Base-by-base conservation (phyloP, 805 yeast genomes). In the Kluyveromyces dobzhanskii region DNA sequence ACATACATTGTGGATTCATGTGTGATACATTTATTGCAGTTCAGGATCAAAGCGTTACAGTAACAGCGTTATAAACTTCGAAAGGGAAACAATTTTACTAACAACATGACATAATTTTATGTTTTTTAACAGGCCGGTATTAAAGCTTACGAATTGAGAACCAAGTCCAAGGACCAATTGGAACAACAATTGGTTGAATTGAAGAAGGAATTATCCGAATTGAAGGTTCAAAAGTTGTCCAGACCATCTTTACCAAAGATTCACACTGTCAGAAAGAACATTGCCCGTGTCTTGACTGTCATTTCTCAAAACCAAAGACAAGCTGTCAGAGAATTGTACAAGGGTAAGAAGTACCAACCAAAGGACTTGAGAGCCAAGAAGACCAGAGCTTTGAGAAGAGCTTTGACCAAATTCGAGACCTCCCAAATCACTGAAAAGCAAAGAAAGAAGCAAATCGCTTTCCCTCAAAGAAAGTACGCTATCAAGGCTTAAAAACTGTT, bases 331-430 rank as follows among this genome's bases (percentile, higher is more conserved):
- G 92, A 82, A 66, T 82, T 85, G 78, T 88, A 88, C 90, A 78
- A 78, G 57, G 92, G 87, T 70, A 82, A 85, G 81, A 88, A 86
- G 75, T 84, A 79, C 81, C 76, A 78, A 70, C 97, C 98, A 78
- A 88, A 90, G 78, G 97, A 88, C 70, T 80, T 92, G 75, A 90
- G 97, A 78, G 95, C 87, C 62, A 92, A 92, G 90, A 85, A 92
- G 84, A 92, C 99, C 73, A 90, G 97, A 82, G 97, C 98, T 71
- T 74, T 90, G 73, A 90, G 98, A 85, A 85, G 97, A 80, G 78
- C 80, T 67, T 78, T 92, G 67, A 79, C 97, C 70, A 76, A 82
- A 66, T 70, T 71, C 71, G 96, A 92, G 76, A 80, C 85, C 67
- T 64, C 76, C 61, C 73, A 73, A 68, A 70, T 73, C 68, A 90